Evolutionary conservation across 139 green algal species (phyloP), one percentile per base, ranked within the genome.

Genomic region (Edaphochlamys debaryana): DNA sequence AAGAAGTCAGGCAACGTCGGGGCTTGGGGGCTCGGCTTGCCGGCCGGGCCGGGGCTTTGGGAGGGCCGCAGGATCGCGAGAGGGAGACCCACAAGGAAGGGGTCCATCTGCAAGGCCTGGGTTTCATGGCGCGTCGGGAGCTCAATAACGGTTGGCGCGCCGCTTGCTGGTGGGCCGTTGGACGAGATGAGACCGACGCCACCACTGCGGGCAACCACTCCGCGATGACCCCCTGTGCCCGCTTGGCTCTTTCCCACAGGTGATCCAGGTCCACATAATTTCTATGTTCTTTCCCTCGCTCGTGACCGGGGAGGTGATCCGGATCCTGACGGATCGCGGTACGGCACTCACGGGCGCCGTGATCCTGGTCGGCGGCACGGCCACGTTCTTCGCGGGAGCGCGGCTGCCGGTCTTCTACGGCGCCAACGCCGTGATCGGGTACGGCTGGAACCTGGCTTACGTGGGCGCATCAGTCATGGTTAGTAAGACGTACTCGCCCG

Each of bases 231-330:
- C n/a, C n/a, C n/a, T n/a, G n/a, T n/a, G n/a, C n/a, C n/a, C n/a
- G n/a, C n/a, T n/a, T n/a, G n/a, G n/a, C 62, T 30, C 30, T 37
- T 30, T 8, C 29, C n/a, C 62, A 4, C 71, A 80, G 56, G 73
- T 80, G 37, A 80, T 80, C 74, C 74, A 81, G 60, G 74, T 81
- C 1, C 74, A 71, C 60, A 71, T 81, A 19, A 32, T 71, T 17
- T 40, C 11, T 41, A 81, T 81, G 74, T 81, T 81, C 60, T 34
- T 71, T 22, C 74, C 74, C 29, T 62, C 60, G 38, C 38, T 81
- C 2, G 36, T 71, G 29, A 81, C 56, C 15, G 74, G 74, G 6
- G 11, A 70, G 5, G 56, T 80, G 29, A 62, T 80, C 19, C 32
- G 4, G 11, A 0, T 45, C 30, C n/a, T 81, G 4, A 29, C 17